Percentiles rank a stretch among this genome's conserved stretches.
Evolutionary conservation across 1,139 yeast species (phyloP).

Genomic region (Lizanozyma gosingica): DNA sequence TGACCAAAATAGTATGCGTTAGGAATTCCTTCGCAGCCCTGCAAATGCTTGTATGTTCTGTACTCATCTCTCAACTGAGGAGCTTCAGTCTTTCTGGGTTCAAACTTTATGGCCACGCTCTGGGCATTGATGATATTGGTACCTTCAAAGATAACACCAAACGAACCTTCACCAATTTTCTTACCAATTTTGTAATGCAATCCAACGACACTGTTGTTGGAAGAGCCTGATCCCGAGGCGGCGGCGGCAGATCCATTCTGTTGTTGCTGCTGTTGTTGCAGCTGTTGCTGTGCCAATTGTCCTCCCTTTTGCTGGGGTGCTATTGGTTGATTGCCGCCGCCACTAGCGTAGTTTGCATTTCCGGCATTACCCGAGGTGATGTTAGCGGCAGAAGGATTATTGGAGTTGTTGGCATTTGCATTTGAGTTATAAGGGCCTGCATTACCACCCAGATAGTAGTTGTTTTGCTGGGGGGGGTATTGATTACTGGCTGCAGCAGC

Average conservation of each 20-base stretch:
- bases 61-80: constrained; percentile 76
- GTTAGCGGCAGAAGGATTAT: background rate
- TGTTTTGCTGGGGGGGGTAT: background rate
- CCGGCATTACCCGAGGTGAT: background rate
- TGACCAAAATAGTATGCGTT: constrained; percentile 74
- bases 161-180: constrained; percentile 80
- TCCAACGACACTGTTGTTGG: constrained; percentile 56
- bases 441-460: background rate
- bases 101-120: constrained; percentile 74
- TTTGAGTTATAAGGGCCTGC: background rate
- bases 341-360: background rate
- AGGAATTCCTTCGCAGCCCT: constrained; percentile 58
- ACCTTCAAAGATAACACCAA: constrained; percentile 78
- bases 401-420: background rate
- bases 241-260: background rate
- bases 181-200: constrained; percentile 74
- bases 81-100: constrained; percentile 72
- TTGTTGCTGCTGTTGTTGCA: background rate
- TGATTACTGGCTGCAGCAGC: background rate
- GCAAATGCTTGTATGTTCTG: constrained; percentile 58
- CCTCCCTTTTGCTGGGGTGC: background rate
- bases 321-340: background rate
- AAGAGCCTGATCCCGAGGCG: constrained; percentile 1
- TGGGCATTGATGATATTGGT: constrained; percentile 65
- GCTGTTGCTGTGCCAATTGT: background rate